Evolutionary conservation across 2,329 filamentous ascomycete genomes (phyloP).

Genomic region (Cordyceps fumosorosea): DNA sequence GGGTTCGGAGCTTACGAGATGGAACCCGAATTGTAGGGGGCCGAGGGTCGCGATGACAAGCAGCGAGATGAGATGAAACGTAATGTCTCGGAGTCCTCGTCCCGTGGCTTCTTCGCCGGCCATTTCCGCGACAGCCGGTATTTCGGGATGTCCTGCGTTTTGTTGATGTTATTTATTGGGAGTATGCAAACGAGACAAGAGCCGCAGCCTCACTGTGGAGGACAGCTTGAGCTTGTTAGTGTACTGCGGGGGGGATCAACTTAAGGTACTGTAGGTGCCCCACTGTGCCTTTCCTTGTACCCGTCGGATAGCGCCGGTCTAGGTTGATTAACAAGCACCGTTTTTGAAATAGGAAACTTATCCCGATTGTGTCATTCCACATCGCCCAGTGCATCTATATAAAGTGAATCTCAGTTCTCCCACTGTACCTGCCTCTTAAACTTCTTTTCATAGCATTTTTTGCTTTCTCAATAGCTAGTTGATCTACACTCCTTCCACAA

Average conservation of each 20-base stretch:
- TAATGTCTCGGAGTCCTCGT: conserved; percentile 45
- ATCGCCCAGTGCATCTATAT: neutral
- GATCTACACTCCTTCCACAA: neutral
- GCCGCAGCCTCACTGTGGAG: too few species aligned
- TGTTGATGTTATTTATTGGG: neutral
- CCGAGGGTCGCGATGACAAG: conserved; percentile 74
- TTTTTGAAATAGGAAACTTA: neutral
- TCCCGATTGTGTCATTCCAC: neutral
- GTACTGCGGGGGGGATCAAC: too few species aligned
- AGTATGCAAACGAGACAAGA: neutral
- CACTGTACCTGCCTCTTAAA: neutral
- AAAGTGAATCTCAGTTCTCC: neutral
- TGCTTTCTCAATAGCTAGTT: neutral
- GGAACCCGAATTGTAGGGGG: conserved; percentile 89
- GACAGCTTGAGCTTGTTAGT: too few species aligned
- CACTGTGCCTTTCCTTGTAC: too few species aligned
- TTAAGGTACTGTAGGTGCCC: too few species aligned
- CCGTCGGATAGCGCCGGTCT: neutral
- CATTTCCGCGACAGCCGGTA: neutral
- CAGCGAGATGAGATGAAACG: conserved; percentile 70
- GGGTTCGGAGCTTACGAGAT: conserved; percentile 56
- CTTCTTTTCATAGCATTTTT: neutral
- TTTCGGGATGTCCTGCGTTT: neutral
- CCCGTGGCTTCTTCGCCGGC: neutral
- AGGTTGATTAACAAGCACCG: neutral